phyloP scores from a whole-genome alignment of 768 basidiomycete species.

The Russula olivacea region DNA sequence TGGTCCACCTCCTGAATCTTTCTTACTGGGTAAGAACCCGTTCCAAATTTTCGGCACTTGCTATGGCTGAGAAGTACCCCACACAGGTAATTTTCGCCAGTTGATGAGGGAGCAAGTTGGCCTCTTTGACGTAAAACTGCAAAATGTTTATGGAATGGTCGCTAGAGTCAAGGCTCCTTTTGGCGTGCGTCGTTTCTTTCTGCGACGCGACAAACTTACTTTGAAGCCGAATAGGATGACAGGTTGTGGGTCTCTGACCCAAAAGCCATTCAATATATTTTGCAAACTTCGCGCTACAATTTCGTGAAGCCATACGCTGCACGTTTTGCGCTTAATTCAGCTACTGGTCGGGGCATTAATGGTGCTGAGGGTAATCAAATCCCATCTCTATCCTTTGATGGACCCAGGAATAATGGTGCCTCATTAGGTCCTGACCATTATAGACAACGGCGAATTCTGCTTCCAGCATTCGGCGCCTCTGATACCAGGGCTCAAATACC shows the following conservation, averaged over 20 bases:
- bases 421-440: conserved; percentile 15
- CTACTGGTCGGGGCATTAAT: conserved; percentile 17
- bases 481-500: conserved; percentile 14
- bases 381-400: neutral
- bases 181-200: conserved; percentile 4
- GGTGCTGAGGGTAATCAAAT: conserved; percentile 17
- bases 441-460: conserved; percentile 14
- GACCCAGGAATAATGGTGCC: neutral
- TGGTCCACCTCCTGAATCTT: conserved; percentile 16
- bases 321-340: conserved; percentile 17
- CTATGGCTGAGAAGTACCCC: neutral
- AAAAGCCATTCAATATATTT: conserved; percentile 21
- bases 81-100: conserved; percentile 16
- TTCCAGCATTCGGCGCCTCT: conserved; percentile 12
- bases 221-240: conserved; percentile 6
- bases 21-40: conserved; percentile 14
- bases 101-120: conserved; percentile 20
- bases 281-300: conserved; percentile 20
- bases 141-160: conserved; percentile 10
- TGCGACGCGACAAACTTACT: neutral
- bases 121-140: conserved; percentile 9
- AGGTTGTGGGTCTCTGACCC: conserved; percentile 18
- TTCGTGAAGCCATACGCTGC: conserved; percentile 22
- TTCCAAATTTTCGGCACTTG: neutral
- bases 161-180: conserved; percentile 16